These are phyloP conservation scores for Leavenworthia alabamica DNA, from an alignment of 345 rosid species.

Conservation along the genomic window DNA sequence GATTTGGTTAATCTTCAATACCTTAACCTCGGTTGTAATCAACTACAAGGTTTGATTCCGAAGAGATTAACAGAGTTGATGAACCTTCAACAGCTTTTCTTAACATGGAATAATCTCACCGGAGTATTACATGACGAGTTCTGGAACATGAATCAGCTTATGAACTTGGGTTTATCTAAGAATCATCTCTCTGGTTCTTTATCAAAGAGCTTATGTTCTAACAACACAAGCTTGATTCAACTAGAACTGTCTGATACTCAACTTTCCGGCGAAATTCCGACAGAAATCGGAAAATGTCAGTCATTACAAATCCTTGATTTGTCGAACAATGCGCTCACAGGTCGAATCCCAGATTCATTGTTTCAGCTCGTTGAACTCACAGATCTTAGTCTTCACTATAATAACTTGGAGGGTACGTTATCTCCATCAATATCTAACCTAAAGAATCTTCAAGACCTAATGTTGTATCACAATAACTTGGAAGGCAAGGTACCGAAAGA, in stretches of 20 bases:
- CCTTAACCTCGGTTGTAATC: constrained; percentile 53
- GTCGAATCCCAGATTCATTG: constrained; percentile 49
- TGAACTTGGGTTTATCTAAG: constrained; percentile 37
- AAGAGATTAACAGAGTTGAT: constrained; percentile 41
- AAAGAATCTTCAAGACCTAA: constrained; percentile 45
- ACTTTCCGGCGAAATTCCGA: constrained; percentile 59
- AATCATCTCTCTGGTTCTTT: constrained; percentile 53
- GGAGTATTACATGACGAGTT: constrained; percentile 44
- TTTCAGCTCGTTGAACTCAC: constrained; percentile 46
- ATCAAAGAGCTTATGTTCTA: constrained; percentile 49
- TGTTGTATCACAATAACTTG: constrained; percentile 58
- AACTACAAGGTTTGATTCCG: constrained; percentile 53
- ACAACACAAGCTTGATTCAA: constrained; percentile 42
- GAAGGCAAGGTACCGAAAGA: constrained; percentile 58
- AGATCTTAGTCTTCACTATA: constrained; percentile 42
- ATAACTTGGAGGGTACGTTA: constrained; percentile 46
- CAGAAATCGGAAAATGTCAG: constrained; percentile 50
- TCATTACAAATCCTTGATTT: constrained; percentile 54
- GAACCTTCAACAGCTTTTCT: constrained; percentile 52
- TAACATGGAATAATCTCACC: constrained; percentile 60
- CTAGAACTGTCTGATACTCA: constrained; percentile 46
- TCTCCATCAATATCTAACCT: constrained; percentile 57
- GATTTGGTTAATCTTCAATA: constrained; percentile 45
- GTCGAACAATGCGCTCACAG: constrained; percentile 50
- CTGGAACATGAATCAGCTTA: constrained; percentile 42